These are phyloP conservation scores for Sarocladium strictum DNA, from an alignment of 2,329 filamentous ascomycete species.

Conservation along the genomic window DNA sequence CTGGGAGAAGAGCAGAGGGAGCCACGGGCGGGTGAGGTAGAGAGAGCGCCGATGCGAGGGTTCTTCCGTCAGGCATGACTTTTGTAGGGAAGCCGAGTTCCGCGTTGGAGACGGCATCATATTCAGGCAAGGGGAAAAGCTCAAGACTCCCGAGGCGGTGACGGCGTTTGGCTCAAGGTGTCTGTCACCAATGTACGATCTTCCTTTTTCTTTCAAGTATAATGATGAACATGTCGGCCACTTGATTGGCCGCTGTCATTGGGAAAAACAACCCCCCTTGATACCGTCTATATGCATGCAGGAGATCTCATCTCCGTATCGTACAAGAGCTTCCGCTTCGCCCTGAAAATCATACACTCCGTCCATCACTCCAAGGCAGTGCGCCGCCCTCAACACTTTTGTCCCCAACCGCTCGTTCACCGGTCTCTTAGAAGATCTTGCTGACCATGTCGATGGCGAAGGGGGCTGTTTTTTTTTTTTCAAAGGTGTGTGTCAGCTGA, in stretches of 20 bases:
- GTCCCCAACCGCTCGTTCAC: too few species aligned
- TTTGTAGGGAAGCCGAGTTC: not conserved
- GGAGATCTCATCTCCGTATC: not conserved
- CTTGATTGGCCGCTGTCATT: not conserved
- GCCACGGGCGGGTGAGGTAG: not conserved
- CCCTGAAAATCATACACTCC: slow-evolving; percentile 8
- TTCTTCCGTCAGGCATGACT: not conserved
- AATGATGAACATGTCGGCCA: not conserved
- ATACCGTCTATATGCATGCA: not conserved
- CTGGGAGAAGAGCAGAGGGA: slow-evolving; percentile 45
- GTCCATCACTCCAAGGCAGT: not conserved
- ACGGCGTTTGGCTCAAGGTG: not conserved
- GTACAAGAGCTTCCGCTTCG: not conserved
- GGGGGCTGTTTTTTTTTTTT: slow-evolving; percentile 37
- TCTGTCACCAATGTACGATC: not conserved
- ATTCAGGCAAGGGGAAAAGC: not conserved
- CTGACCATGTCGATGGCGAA: slow-evolving; percentile 50
- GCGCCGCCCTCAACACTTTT: too few species aligned
- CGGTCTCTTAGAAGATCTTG: slow-evolving; percentile 38
- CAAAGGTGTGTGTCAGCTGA: not conserved
- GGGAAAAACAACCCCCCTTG: not conserved
- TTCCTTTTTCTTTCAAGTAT: not conserved
- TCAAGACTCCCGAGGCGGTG: not conserved
- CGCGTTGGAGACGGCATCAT: too few species aligned
- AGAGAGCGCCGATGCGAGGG: not conserved